Base-by-base conservation (phyloP, 2,329 filamentous ascomycete genomes). In the Lanzia echinophila region DNA sequence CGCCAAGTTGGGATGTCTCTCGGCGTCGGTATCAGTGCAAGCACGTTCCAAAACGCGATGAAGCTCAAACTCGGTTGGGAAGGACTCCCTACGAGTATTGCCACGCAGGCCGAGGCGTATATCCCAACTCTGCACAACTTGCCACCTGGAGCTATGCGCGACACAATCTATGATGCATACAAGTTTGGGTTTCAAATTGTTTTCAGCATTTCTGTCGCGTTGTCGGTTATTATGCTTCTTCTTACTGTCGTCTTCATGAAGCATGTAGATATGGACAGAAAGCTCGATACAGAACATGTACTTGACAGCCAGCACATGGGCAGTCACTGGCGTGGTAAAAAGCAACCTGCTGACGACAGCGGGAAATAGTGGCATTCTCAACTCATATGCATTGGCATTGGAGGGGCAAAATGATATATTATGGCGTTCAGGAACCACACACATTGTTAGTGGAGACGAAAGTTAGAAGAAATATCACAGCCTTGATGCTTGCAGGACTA, bases 1-100 rank as follows among this genome's bases (percentile, higher is more conserved):
- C 78, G 82, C 13, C 75, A 77, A 1, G 75, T 87, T 22, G 84
- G 84, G 8, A 60, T 63, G 50, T 56, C 60, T 1, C 38, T 63
- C 4, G 59, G 62, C 17, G 56, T 63, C 15, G 61, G 56, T 11
- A 73, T 86, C 5, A 13, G 34, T 6, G 34, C 5, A 13, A 38
- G 4, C 11, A 38, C 11, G 3, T 38, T 38, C 5, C 34, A 38
- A 13, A 38, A 38, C 11, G 5, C 4, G 12, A 38, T 38, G 34
- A 5, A 38, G 4, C 34, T 6, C 11, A 13, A 5, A 10, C 11
- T 38, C 5, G 11, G 11, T 5, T 38, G 5, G 4, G 4, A 6
- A 13, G 34, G 34, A 3, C 11, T 38, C 5, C 34, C 34, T 6
- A 13, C 11, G 4, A 6, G 5, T 5, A 38, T 38, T 38, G 4